Evolutionary conservation across 2,329 filamentous ascomycete genomes (phyloP).

Genomic region (Dactylellina leptospora): DNA sequence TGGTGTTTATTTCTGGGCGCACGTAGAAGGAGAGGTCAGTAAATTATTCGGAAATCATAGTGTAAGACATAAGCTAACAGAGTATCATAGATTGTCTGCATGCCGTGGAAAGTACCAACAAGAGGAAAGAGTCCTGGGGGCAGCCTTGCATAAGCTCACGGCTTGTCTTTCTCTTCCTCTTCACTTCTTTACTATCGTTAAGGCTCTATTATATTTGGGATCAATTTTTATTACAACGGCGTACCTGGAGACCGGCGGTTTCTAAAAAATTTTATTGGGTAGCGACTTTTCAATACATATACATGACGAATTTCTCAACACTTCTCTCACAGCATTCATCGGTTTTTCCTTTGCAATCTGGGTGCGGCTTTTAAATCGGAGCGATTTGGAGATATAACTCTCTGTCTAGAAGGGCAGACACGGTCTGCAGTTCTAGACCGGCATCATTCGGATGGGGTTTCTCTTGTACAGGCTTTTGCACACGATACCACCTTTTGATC

Average conservation of each 20-base stretch:
- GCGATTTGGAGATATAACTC: constrained; percentile 10
- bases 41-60: neutral
- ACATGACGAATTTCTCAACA: constrained; percentile 39
- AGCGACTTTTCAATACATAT: constrained; percentile 30
- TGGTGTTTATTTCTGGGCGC: constrained; percentile 93
- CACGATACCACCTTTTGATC: constrained; percentile 18
- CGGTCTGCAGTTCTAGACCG: constrained; percentile 3
- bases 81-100: constrained; percentile 56
- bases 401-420: constrained; percentile 16
- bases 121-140: constrained; percentile 40
- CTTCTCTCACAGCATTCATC: constrained; percentile 29
- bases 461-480: neutral
- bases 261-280: constrained; percentile 37
- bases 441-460: constrained; percentile 26
- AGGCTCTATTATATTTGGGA: constrained; percentile 41
- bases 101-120: constrained; percentile 58
- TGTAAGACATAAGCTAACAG: neutral
- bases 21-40: constrained; percentile 92
- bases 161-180: neutral
- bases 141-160: constrained; percentile 42
- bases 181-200: constrained; percentile 33
- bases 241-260: constrained; percentile 49
- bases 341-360: constrained; percentile 8
- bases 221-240: constrained; percentile 42
- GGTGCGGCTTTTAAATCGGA: constrained; percentile 31